Base-by-base conservation (phyloP, 208 protist genomes). In the Naegleria lovaniensis region DNA sequence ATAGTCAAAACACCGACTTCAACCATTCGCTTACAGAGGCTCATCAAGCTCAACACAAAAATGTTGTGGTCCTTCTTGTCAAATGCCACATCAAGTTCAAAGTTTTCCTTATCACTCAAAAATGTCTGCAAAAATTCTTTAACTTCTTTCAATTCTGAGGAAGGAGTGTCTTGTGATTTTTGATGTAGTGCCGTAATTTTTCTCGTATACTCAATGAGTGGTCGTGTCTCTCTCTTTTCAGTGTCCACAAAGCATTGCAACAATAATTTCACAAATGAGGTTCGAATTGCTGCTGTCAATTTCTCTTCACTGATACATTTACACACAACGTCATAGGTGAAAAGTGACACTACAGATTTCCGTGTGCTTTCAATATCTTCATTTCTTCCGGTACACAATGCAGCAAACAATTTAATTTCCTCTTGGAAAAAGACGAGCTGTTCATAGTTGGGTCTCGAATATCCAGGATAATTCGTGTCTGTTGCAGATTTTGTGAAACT, bases 1-100 rank as follows among this genome's bases (percentile, higher is more conserved):
- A 79, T 13, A 43, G 79, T 40, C 33, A 41, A 51, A 86, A 86
- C 38, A n/a, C 83, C 83, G 51, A 86, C 41, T 86, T 86, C 39
- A 25, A 86, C 22, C 83, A 86, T 51, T 41, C 11, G 41, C 16
- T 33, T 41, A 48, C 83, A 86, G 5, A 85, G 9, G 1, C 0
- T 43, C 22, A 43, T 25, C 7, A 85, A 13, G 15, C 5, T n/a
- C 13, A 85, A 19, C n/a, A n/a, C n/a, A 36, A 79, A 79, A 33
- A 36, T 79, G 67, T 79, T 79, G 29, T 36, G 16, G 7, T 79
- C 67, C 29, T 36, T 79, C 67, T 79, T 36, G 11, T 67, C 55
- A 29, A 67, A 67, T 6, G 67, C 19, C 16, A 79, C 29, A 29
- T 79, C 29, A 11, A 79, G n/a, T 25, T 33, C n/a, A 79, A 7